Evolutionary conservation across 176 grass and related monocot genomes (phyloP).

Genomic region (Carex myosuroides): DNA sequence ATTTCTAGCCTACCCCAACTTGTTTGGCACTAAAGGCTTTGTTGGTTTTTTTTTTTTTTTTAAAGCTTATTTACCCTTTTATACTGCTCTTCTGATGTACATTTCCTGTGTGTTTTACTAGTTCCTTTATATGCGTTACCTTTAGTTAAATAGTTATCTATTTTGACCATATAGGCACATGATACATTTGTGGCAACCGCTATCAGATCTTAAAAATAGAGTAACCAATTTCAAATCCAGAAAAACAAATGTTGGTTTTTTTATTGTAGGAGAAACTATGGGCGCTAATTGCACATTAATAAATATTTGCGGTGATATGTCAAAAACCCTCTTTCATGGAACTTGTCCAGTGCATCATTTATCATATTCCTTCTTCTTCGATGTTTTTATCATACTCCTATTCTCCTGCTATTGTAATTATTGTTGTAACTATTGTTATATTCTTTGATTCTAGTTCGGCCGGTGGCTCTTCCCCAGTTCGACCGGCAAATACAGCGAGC

Average conservation of each 20-base stretch:
- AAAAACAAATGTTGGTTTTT: not conserved
- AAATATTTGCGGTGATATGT: not conserved
- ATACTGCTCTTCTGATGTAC: not conserved
- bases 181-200: not conserved
- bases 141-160: not conserved
- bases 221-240: not conserved
- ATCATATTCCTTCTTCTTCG: not conserved
- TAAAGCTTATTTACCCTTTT: not conserved
- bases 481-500: slow-evolving; percentile 65
- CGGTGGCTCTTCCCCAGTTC: slow-evolving; percentile 73
- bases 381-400: not conserved
- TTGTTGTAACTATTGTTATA: not conserved
- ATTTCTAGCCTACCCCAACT: too few species aligned
- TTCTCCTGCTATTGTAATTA: not conserved
- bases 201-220: not conserved
- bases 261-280: not conserved
- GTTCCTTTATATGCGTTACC: not conserved
- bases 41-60: not conserved
- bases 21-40: too few species aligned
- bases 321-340: not conserved
- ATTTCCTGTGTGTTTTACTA: not conserved
- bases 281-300: not conserved
- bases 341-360: not conserved
- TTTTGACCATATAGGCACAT: not conserved
- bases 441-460: slow-evolving; percentile 64